Base-by-base conservation (phyloP, 1,284 basidiomycete genomes). In the Apiotrichum siamense region DNA sequence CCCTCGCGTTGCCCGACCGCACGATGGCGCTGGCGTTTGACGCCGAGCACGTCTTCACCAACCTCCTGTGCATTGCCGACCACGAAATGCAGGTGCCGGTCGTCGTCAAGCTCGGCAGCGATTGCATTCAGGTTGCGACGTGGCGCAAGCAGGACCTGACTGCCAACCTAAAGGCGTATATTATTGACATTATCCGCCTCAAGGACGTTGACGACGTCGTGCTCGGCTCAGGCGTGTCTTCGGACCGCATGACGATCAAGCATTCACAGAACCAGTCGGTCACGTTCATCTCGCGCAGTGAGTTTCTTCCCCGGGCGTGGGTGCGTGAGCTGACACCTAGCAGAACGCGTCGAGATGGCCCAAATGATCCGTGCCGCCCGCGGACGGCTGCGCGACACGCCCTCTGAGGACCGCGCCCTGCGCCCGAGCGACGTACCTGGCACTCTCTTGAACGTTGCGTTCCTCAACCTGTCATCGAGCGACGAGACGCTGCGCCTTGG, bases 381-480 rank as follows among this genome's bases (percentile, higher is more conserved):
- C 27, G 59, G 64, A 2, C 48, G 61, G 23, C 43, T 69, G 10
- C 50, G 66, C 31, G 71, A 80, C 10, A 76, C 80, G 2, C 76
- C 83, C 5, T 76, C 81, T 2, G 60, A 63, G 7, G 86, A 87
- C 56, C 78, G 87, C 15, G 83, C 84, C 55, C 81, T 86, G 13
- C 79, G 86, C 38, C 83, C 88, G 49, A 86, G 84, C 2, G 90
- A 90, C 63, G 83, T 89, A 17, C 85, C 87, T 10, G 86, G 88
- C 0, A 87, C 87, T 0, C 73, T 93, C 41, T 76, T 92, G 15
- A 88, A 90, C 59, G 80, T 90, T 32, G 86, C 86, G 11, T 79
- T 93, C 69, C 76, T 88, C 27, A 87, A 85, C 60, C 77, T 90
- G 38, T 83, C 84, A 49, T 78, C 81, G 4, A 78, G 80, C 26